Conservation (phyloP, 345 rosid species). For the Capsella bursapastoris region DNA sequence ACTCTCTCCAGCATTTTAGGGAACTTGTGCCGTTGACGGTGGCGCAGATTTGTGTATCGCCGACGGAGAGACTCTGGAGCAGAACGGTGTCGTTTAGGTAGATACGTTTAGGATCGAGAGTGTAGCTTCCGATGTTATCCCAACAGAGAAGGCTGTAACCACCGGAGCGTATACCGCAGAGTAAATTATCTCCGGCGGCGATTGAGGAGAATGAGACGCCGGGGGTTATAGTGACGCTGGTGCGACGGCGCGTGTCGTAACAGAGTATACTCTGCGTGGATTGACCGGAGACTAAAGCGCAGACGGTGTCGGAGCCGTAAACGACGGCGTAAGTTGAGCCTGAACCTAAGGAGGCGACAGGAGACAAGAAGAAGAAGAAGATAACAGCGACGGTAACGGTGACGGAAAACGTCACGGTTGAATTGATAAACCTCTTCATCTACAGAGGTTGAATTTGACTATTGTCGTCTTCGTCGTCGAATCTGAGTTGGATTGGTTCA, state of each 20-base stretch:
- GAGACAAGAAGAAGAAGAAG: constrained; percentile 22
- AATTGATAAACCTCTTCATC: constrained; percentile 54
- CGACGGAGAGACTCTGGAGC: constrained; percentile 57
- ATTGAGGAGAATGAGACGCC: constrained; percentile 62
- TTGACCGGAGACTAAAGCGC: constrained; percentile 59
- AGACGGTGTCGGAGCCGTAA: constrained; percentile 62
- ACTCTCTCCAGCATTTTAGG: constrained; percentile 67
- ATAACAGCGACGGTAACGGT: constrained; percentile 30
- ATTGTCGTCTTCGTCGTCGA: constrained; percentile 34
- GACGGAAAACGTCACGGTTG: constrained; percentile 45
- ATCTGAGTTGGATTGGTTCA: constrained; percentile 51
- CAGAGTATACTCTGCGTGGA: constrained; percentile 55
- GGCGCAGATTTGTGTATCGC: constrained; percentile 71
- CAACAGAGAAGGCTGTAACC: constrained; percentile 72
- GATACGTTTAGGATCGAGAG: constrained; percentile 50
- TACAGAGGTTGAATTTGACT: constrained; percentile 41
- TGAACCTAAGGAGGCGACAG: constrained; percentile 58
- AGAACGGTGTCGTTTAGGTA: constrained; percentile 51
- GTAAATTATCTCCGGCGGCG: constrained; percentile 62
- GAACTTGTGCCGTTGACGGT: constrained; percentile 46
- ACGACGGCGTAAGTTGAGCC: constrained; percentile 72
- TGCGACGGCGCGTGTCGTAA: constrained; percentile 42
- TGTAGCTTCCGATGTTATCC: constrained; percentile 44
- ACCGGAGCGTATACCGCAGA: constrained; percentile 76
- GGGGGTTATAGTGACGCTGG: constrained; percentile 49